Conservation (phyloP, 345 rosid species). For the Mangifera indica region DNA sequence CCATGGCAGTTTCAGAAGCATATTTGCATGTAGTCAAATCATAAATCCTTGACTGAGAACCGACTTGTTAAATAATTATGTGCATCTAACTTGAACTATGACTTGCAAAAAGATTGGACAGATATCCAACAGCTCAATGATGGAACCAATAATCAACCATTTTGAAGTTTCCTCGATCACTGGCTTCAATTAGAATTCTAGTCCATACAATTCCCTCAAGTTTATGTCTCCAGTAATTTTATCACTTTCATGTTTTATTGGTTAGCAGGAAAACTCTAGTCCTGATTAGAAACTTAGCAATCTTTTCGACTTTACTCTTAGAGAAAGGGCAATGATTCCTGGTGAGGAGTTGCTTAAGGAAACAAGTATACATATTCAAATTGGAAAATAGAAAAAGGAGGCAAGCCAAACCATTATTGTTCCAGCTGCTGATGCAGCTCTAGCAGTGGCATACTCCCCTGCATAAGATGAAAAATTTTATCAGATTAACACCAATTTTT, state of each 20-base stretch:
- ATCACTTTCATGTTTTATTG: neutral
- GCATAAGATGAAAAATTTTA: conserved; percentile 24
- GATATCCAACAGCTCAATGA: neutral
- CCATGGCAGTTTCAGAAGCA: neutral
- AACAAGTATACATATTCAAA: neutral
- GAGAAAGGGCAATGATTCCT: neutral
- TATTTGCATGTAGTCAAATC: neutral
- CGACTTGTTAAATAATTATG: neutral
- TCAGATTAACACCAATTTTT: conserved; percentile 2
- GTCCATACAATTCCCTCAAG: neutral
- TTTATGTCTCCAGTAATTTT: neutral
- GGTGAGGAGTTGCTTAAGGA: neutral
- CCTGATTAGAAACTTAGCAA: neutral
- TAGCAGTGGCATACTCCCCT: conserved; percentile 93
- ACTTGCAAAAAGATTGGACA: neutral
- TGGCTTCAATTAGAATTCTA: neutral
- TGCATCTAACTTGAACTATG: neutral
- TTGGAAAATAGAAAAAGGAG: neutral
- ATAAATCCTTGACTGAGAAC: neutral
- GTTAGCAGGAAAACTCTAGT: neutral
- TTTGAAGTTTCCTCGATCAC: neutral
- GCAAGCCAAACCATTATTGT: conserved; percentile 68
- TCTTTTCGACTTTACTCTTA: neutral
- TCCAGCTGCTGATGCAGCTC: conserved; percentile 84
- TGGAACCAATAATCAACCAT: neutral